phyloP scores from a whole-genome alignment of 192 early-diverging fungal genomes.

The Thoreauomyces humboldtii region DNA sequence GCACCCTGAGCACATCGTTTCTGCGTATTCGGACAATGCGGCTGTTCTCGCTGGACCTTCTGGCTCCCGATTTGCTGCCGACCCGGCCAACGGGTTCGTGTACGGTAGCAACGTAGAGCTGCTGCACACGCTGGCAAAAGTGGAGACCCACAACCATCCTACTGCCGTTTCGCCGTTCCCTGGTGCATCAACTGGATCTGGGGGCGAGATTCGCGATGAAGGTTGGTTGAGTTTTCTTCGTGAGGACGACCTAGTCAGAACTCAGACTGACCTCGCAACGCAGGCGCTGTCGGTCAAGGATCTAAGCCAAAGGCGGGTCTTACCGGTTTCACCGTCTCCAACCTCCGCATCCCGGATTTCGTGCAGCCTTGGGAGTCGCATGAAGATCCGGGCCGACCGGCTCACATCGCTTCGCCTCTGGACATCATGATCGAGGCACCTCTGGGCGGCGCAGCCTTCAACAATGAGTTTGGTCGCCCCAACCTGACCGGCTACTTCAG shows the following conservation, averaged over 20 bases:
- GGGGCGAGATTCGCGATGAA: constrained; percentile 99
- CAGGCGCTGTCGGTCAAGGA: constrained; percentile 92
- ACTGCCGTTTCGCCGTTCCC: constrained; percentile 98
- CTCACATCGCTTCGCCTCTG: constrained; percentile 85
- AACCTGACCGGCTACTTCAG: constrained; percentile 95
- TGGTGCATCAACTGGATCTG: constrained; percentile 96
- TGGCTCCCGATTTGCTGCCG: constrained; percentile 52
- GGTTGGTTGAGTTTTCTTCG: too few species aligned
- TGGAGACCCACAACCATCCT: constrained; percentile 99
- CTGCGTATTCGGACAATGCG: constrained; percentile 98
- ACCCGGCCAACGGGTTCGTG: constrained; percentile 35
- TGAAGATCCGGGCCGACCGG: constrained; percentile 75
- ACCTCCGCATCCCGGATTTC: constrained; percentile 87
- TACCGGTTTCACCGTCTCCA: constrained; percentile 92
- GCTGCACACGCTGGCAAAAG: constrained; percentile 92
- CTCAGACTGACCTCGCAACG: too few species aligned
- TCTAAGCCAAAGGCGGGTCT: constrained; percentile 95
- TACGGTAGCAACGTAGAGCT: constrained; percentile 66
- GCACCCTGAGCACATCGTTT: constrained; percentile 79
- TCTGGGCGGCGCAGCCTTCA: constrained; percentile 96
- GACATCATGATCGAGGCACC: constrained; percentile 99
- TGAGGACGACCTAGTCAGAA: too few species aligned
- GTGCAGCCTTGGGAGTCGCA: constrained; percentile 89
- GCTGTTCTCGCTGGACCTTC: constrained; percentile 84
- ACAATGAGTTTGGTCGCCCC: constrained; percentile 99